Conservation (phyloP, 768 basidiomycete genomes). For the Amanita muscaria region DNA sequence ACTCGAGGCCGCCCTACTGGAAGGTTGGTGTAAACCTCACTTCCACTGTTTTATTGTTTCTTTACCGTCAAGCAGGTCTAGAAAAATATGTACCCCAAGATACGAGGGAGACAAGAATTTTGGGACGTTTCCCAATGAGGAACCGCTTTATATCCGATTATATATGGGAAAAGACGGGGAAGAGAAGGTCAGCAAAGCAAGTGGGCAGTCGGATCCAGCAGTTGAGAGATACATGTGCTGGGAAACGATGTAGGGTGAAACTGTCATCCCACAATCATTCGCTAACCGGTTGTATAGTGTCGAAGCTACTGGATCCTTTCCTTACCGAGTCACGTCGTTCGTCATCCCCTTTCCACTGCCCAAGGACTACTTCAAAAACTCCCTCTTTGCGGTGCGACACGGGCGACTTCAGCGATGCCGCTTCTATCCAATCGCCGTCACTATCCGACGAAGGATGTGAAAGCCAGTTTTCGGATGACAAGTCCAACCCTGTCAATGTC, state of each 20-base stretch:
- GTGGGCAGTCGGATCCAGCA: slow-evolving; percentile 77
- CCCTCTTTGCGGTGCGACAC: slow-evolving; percentile 16
- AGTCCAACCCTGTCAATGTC: slow-evolving; percentile 25
- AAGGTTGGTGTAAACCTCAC: slow-evolving; percentile 36
- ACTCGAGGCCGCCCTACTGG: slow-evolving; percentile 68
- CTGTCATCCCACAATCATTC: slow-evolving; percentile 3
- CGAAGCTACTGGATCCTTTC: slow-evolving; percentile 36
- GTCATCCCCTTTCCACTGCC: slow-evolving; percentile 20
- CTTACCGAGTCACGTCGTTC: slow-evolving; percentile 18
- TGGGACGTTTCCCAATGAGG: slow-evolving; percentile 70
- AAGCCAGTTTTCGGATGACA: slow-evolving; percentile 25
- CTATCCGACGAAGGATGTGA: slow-evolving; percentile 28
- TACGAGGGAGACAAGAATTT: slow-evolving; percentile 60
- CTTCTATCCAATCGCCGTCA: slow-evolving; percentile 25
- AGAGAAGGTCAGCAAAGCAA: slow-evolving; percentile 66
- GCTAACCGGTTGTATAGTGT: slow-evolving; percentile 24
- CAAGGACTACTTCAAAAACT: slow-evolving; percentile 12
- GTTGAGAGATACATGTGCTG: slow-evolving; percentile 64
- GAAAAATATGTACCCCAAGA: slow-evolving; percentile 66
- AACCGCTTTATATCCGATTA: slow-evolving; percentile 78
- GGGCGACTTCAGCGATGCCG: slow-evolving; percentile 32
- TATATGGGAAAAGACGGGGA: slow-evolving; percentile 61
- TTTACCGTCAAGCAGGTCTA: slow-evolving; percentile 36
- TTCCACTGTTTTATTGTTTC: not conserved
- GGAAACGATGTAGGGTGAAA: slow-evolving; percentile 52